These are phyloP conservation scores for Malassezia nana DNA, from an alignment of 1,284 basidiomycete species.

Conservation along the genomic window DNA sequence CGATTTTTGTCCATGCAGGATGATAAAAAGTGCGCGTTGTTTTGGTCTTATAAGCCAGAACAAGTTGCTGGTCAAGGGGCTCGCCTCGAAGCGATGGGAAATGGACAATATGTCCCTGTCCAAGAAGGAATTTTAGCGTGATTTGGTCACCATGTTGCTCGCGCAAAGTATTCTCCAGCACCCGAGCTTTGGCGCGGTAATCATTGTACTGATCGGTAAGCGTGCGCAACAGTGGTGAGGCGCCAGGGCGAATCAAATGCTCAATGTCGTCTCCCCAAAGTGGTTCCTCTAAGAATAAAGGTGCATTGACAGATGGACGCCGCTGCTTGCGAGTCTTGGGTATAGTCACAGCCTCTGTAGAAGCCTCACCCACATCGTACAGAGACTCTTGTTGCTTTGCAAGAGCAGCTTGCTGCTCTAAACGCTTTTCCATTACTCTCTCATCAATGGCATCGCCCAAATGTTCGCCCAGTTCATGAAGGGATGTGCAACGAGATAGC, in stretches of 20 bases:
- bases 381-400: not conserved
- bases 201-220: slow-evolving; percentile 23
- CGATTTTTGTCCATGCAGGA: slow-evolving; percentile 26
- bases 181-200: slow-evolving; percentile 21
- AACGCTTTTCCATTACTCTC: slow-evolving; percentile 34
- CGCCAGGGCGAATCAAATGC: slow-evolving; percentile 36
- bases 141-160: slow-evolving; percentile 21
- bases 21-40: slow-evolving; percentile 37
- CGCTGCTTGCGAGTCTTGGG: slow-evolving; percentile 4
- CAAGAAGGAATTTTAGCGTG: slow-evolving; percentile 30
- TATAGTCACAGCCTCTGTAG: slow-evolving; percentile 15
- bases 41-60: slow-evolving; percentile 30
- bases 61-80: slow-evolving; percentile 17
- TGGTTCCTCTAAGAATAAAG: not conserved
- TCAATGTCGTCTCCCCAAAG: slow-evolving; percentile 41
- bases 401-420: slow-evolving; percentile 30
- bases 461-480: slow-evolving; percentile 21
- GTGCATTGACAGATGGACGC: not conserved
- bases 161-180: slow-evolving; percentile 25
- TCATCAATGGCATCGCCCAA: slow-evolving; percentile 43
- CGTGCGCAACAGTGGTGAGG: slow-evolving; percentile 22
- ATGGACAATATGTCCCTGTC: slow-evolving; percentile 44
- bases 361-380: slow-evolving; percentile 12
- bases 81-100: slow-evolving; percentile 14
- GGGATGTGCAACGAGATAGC: slow-evolving; percentile 16